phyloP scores from a whole-genome alignment of 2,329 filamentous ascomycete species.

The Dryadomyces quercivorus region DNA sequence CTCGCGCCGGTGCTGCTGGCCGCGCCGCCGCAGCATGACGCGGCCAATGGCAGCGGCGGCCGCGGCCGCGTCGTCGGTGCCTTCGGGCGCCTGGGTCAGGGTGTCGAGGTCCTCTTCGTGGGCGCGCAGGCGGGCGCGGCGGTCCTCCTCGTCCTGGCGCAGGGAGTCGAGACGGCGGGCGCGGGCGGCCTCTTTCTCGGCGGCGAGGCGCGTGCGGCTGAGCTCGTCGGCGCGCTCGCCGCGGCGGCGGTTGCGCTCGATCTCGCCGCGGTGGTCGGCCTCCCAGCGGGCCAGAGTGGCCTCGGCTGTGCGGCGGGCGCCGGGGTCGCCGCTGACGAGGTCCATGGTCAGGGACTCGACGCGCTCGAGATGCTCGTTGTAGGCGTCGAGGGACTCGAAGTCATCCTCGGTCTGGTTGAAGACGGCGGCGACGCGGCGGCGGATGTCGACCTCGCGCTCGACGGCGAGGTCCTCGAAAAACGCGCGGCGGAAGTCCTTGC shows the following conservation, averaged over 20 bases:
- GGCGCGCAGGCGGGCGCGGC: conserved; percentile 47
- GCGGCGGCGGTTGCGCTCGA: conserved; percentile 45
- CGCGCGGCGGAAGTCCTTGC: conserved; percentile 71
- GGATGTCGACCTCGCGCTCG: conserved; percentile 88
- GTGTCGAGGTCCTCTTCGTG: conserved; percentile 58
- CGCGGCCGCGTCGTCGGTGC: conserved; percentile 23
- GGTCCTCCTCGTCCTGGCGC: conserved; percentile 60
- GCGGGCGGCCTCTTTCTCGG: conserved; percentile 54
- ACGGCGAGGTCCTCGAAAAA: conserved; percentile 83
- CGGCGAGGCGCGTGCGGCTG: conserved; percentile 41
- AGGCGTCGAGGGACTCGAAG: conserved; percentile 72
- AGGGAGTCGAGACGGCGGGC: conserved; percentile 50
- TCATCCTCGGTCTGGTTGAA: conserved; percentile 88
- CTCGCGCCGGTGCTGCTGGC: conserved; percentile 34
- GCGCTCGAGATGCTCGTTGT: conserved; percentile 89
- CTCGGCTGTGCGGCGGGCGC: conserved; percentile 32
- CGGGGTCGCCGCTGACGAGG: conserved; percentile 57
- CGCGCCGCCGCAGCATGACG: conserved; percentile 62
- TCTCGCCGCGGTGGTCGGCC: conserved; percentile 56
- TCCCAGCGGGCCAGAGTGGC: conserved; percentile 55
- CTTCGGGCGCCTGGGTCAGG: conserved; percentile 49
- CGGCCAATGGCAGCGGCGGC: conserved; percentile 34
- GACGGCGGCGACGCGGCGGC: conserved; percentile 62
- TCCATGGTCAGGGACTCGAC: conserved; percentile 88
- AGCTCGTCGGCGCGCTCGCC: conserved; percentile 42